Base-by-base conservation (phyloP, 257 asterid genomes). In the Jasminum sambac region DNA sequence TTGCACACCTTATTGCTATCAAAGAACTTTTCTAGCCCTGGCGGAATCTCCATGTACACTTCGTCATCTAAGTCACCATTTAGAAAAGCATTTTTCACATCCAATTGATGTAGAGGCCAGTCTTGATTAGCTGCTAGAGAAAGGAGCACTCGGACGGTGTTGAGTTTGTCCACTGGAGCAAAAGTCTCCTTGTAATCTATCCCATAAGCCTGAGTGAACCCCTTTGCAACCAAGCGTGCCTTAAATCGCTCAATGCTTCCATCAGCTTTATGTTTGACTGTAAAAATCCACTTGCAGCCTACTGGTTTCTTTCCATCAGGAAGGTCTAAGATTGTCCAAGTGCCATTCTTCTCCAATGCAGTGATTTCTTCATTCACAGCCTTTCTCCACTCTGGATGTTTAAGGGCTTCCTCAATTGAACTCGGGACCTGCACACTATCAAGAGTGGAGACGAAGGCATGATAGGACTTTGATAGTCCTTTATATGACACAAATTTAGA, bases 401-500 rank as follows among this genome's bases (percentile, higher is more conserved):
- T 2, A 0, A 73, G 34, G 0, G 72, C 68, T 9, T 68, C 50
- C 4, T 46, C 12, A 11, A 63, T 37, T 0, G 34, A 11, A 2
- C 23, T 16, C 8, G 66, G 66, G 0, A 61, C 66, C 23, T 21
- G 21, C 5, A 67, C 37, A 8, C 3, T 39, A 16, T 44, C 37
- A 24, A 68, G 34, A 5, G 42, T 11, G 1, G 43, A 30, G 0
- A 36, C 42, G 13, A 57, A 74, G 1, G 65, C 73, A 4, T 43
- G 2, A 4, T 38, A 67, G 2, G 38, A 16, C 5, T 16, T 40
- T 26, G 64, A 41, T 6, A 74, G 3, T 7, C 24, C 7, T 9
- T 21, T 42, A 74, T 67, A 73, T 10, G 72, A 13, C 1, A 73
- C 26, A 66, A 36, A 66, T 8, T 55, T 66, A 0, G 16, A 16